Base-by-base conservation (phyloP, 306 rosid genomes). In the Glycine tomentella region DNA sequence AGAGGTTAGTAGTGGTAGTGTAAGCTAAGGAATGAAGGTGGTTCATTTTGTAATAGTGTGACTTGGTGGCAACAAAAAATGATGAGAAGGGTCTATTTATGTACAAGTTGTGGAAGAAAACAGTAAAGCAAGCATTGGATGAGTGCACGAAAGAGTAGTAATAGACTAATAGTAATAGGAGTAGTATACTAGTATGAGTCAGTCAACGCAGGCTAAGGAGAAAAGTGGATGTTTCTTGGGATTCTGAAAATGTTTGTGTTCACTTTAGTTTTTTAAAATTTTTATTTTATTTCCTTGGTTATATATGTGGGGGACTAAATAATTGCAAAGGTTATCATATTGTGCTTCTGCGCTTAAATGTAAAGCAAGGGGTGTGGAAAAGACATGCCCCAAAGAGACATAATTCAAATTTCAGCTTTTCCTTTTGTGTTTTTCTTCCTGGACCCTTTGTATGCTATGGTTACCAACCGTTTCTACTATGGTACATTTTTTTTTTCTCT, bases 391-490 rank as follows among this genome's bases (percentile, higher is more conserved):
- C 76, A 48, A 65, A 64, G 57, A 63, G 82, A 86, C 87, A 84
- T 84, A 93, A 89, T 95, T 95, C 97, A 95, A 93, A 93, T 91
- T 95, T 95, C 94, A 86, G 92, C 96, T 95, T 95, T 93, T 90
- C 36, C 92, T 88, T 91, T 88, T 77, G 61, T 81, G 74, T 78
- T 61, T 81, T 79, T 77, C 80, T 77, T 57, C 51, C 53, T 78
- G 80, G 83, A 79, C 87, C 78, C 81, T 45, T 69, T 75, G 51
- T 72, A 13, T 63, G 34, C 50, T 76, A 66, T 84, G 81, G 88
- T 85, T 71, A 87, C 90, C 87, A 90, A 88, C 95, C 86, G 81
- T 84, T 86, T 76, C 82, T 42, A 82, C 69, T 76, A 82, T 73
- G 48, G 16, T 36, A 50, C 81, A 84, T 83, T 87, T 83, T 55